phyloP scores from a whole-genome alignment of 2,329 filamentous ascomycete species.

The Lachnellula occidentalis region DNA sequence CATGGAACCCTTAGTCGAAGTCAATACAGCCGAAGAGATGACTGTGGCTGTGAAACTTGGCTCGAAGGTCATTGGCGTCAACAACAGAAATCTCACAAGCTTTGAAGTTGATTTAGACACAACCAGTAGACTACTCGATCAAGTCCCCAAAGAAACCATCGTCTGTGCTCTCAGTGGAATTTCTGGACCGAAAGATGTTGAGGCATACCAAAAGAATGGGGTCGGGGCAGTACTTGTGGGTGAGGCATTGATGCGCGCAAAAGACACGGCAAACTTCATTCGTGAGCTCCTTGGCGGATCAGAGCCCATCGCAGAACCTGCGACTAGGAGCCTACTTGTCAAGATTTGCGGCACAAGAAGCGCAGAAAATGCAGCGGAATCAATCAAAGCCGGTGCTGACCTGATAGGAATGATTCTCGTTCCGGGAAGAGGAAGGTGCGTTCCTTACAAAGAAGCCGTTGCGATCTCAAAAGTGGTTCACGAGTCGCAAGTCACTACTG shows the following conservation, averaged over 20 bases:
- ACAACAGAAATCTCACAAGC: constrained; percentile 92
- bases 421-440: constrained; percentile 71
- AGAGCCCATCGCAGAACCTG: constrained; percentile 30
- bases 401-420: constrained; percentile 91
- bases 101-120: constrained; percentile 96
- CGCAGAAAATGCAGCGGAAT: constrained; percentile 71
- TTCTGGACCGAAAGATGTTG: constrained; percentile 79
- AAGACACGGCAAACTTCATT: constrained; percentile 79
- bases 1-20: constrained; percentile 97
- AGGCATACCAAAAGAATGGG: constrained; percentile 80
- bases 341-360: constrained; percentile 95
- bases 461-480: constrained; percentile 78
- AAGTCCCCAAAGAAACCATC: constrained; percentile 79
- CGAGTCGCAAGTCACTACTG: constrained; percentile 28
- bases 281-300: constrained; percentile 67
- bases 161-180: constrained; percentile 95
- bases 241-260: constrained; percentile 90
- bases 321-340: constrained; percentile 57
- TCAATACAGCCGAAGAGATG: constrained; percentile 94
- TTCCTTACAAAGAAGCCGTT: constrained; percentile 71
- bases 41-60: constrained; percentile 78
- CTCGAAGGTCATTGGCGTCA: constrained; percentile 89
- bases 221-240: constrained; percentile 92
- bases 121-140: constrained; percentile 78
- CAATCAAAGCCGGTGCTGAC: constrained; percentile 83